These are phyloP conservation scores for Sphagnum magellanicum DNA, from an alignment of 228 moss, liverwort and hornwort genomes.

Conservation along the genomic window DNA sequence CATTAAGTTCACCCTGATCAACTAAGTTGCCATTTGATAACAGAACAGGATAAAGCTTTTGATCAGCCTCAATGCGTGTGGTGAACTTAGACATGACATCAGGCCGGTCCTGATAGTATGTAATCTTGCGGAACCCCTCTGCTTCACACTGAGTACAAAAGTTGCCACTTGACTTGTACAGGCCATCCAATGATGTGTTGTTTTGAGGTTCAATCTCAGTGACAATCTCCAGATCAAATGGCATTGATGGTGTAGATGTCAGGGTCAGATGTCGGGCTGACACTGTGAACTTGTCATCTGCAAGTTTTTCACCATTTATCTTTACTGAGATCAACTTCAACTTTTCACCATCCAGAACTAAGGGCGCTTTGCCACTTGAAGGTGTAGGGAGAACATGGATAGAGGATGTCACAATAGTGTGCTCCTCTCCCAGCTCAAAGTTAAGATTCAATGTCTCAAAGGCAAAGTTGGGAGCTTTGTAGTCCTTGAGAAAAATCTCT, in stretches of 20 bases:
- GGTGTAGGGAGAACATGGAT: constrained; percentile 56
- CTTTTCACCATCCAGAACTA: constrained; percentile 64
- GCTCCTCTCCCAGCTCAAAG: constrained; percentile 68
- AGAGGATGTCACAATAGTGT: constrained; percentile 56
- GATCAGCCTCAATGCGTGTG: constrained; percentile 72
- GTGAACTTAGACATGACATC: constrained; percentile 89
- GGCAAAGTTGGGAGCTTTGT: constrained; percentile 31
- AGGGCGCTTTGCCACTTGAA: constrained; percentile 17
- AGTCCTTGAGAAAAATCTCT: constrained; percentile 40
- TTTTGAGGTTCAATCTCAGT: constrained; percentile 85
- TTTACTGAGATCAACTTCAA: constrained; percentile 63
- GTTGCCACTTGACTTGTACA: constrained; percentile 74
- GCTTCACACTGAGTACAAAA: constrained; percentile 94
- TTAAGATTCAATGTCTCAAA: constrained; percentile 47
- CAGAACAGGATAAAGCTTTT: constrained; percentile 67
- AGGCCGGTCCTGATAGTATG: constrained; percentile 85
- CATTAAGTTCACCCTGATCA: constrained; percentile 48
- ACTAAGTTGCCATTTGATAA: constrained; percentile 75
- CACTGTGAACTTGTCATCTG: constrained; percentile 26
- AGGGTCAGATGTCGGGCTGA: constrained; percentile 46
- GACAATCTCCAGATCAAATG: constrained; percentile 74
- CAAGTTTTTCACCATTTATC: constrained; percentile 43
- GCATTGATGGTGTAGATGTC: constrained; percentile 34
- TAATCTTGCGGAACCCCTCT: constrained; percentile 86
- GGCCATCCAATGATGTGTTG: constrained; percentile 82